Percentiles rank a stretch among this genome's conserved stretches.
Conservation (phyloP, 129 eudicot species). For the Smallanthus sonchifolius region DNA sequence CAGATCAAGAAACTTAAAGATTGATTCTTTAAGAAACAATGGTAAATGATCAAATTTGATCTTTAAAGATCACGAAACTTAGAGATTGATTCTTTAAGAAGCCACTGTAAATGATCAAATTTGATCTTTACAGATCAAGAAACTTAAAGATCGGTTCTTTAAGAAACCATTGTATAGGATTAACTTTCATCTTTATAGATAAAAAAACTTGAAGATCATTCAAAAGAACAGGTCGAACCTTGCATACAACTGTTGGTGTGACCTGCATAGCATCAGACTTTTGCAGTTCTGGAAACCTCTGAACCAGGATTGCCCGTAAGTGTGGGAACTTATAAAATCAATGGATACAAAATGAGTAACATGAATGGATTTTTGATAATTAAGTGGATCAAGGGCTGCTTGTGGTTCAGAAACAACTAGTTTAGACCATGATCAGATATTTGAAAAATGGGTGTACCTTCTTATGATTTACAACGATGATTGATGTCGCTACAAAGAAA, state of each 20-base stretch:
- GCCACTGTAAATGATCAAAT: not conserved
- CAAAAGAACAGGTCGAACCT: slow-evolving; percentile 43
- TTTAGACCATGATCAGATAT: not conserved
- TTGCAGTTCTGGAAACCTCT: slow-evolving; percentile 44
- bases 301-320: slow-evolving; percentile 30
- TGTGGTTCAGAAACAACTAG: not conserved
- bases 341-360: slow-evolving; percentile 13
- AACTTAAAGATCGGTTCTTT: not conserved
- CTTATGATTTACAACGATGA: slow-evolving; percentile 47
- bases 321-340: slow-evolving; percentile 26
- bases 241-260: slow-evolving; percentile 35
- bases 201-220: not conserved
- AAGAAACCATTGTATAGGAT: not conserved
- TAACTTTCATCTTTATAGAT: not conserved
- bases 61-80: not conserved
- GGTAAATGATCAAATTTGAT: not conserved
- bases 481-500: slow-evolving; percentile 51
- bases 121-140: not conserved
- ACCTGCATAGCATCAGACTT: slow-evolving; percentile 16
- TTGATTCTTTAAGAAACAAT: slow-evolving; percentile 27
- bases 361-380: not conserved
- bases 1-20: slow-evolving; percentile 10
- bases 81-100: slow-evolving; percentile 31
- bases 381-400: not conserved
- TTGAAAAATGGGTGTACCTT: slow-evolving; percentile 33